These are phyloP conservation scores for Backusella parvicylindrica DNA, from an alignment of 192 early-diverging fungal genomes.

Conservation along the genomic window DNA sequence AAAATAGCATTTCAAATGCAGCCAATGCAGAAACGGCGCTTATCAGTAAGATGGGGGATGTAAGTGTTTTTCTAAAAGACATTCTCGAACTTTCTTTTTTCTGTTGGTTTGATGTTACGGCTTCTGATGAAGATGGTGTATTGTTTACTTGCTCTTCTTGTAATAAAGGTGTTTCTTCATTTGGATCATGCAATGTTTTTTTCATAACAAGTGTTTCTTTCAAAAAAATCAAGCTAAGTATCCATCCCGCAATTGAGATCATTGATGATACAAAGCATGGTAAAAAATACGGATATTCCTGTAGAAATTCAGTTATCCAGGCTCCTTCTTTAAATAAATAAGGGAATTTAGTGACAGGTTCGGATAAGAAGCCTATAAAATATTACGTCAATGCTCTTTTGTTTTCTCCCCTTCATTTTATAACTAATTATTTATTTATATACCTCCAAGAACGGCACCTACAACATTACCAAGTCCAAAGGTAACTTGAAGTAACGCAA, in stretches of 20 bases:
- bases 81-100: not conserved
- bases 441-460: constrained; percentile 63
- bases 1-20: constrained; percentile 17
- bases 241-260: constrained; percentile 50
- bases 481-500: constrained; percentile 58
- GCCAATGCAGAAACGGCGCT: constrained; percentile 2
- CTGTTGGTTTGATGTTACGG: not conserved
- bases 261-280: constrained; percentile 62
- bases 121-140: not conserved
- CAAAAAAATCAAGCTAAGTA: constrained; percentile 48
- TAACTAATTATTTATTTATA: not conserved
- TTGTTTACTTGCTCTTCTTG: not conserved
- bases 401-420: no score
- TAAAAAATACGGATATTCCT: constrained; percentile 63
- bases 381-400: not conserved
- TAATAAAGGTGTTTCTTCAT: not conserved
- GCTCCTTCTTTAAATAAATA: constrained; percentile 37
- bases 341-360: constrained; percentile 60
- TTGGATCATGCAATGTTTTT: not conserved
- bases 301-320: constrained; percentile 41
- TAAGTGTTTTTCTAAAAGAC: constrained; percentile 12
- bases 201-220: constrained; percentile 45
- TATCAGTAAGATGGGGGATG: constrained; percentile 14
- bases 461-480: constrained; percentile 57
- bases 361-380: constrained; percentile 46